Conservation (phyloP, 768 basidiomycete species). For the Suillus spraguei region DNA sequence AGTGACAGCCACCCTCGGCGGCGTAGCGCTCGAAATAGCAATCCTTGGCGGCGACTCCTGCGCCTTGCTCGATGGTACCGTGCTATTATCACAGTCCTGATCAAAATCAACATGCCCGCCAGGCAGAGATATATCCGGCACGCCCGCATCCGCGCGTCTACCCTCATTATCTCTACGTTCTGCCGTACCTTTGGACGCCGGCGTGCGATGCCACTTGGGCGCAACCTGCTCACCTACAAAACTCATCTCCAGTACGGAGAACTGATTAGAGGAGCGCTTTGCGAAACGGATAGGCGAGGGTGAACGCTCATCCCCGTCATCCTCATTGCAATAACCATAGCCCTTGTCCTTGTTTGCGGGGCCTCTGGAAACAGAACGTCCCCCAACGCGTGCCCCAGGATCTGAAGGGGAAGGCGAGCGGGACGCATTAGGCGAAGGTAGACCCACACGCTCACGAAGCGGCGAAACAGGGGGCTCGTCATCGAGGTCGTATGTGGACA, state of each 20-base stretch:
- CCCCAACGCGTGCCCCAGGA: neutral
- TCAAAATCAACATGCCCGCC: slow-evolving; percentile 7
- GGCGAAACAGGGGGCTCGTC: slow-evolving; percentile 39
- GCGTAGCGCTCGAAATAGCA: slow-evolving; percentile 2
- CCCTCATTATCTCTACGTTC: neutral
- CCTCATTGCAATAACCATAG: slow-evolving; percentile 1
- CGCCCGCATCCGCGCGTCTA: neutral
- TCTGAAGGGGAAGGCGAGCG: slow-evolving; percentile 7
- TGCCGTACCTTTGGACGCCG: neutral
- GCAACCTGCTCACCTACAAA: neutral
- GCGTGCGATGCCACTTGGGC: slow-evolving; percentile 6
- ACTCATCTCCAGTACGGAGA: slow-evolving; percentile 5
- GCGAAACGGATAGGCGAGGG: slow-evolving; percentile 8
- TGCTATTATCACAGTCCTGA: neutral
- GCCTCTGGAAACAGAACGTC: neutral
- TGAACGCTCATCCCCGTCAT: slow-evolving; percentile 7
- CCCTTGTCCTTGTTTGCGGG: neutral
- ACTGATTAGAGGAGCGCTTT: slow-evolving; percentile 5
- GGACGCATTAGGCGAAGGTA: slow-evolving; percentile 1
- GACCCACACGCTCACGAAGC: slow-evolving; percentile 19
- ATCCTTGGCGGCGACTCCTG: slow-evolving; percentile 5
- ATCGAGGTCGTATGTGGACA: slow-evolving; percentile 19
- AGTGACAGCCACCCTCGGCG: neutral
- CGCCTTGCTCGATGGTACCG: neutral
- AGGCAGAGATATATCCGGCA: neutral